These are phyloP conservation scores for Ploettnerulaceae sp. DNA, from an alignment of 2,329 filamentous ascomycete species.

Conservation along the genomic window DNA sequence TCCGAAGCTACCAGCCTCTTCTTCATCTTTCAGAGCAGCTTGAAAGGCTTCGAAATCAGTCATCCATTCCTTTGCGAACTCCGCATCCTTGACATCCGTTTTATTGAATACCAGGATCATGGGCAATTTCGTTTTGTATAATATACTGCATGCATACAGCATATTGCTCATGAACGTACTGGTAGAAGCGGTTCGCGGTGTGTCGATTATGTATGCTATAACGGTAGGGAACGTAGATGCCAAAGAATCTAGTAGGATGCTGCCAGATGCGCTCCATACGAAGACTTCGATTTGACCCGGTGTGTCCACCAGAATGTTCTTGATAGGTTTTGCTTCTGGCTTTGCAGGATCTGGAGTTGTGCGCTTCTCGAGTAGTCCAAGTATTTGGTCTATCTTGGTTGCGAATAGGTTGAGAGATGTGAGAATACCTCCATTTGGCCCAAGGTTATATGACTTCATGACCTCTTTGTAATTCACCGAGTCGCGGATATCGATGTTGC, in stretches of 20 bases:
- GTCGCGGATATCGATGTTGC: conserved; percentile 98
- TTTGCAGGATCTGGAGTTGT: conserved; percentile 58
- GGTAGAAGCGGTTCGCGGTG: conserved; percentile 85
- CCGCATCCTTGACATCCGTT: conserved; percentile 87
- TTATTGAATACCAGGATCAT: conserved; percentile 99
- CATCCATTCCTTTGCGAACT: conserved; percentile 98
- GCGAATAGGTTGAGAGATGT: conserved; percentile 95
- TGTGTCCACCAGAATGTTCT: conserved; percentile 89
- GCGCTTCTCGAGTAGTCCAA: conserved; percentile 84
- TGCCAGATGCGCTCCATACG: conserved; percentile 94
- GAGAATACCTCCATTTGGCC: conserved; percentile 93
- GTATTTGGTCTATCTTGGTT: conserved; percentile 95
- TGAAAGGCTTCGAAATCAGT: conserved; percentile 97
- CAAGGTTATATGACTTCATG: conserved; percentile 98
- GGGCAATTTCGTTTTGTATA: conserved; percentile 97
- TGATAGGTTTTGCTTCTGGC: conserved; percentile 58
- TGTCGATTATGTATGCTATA: conserved; percentile 96
- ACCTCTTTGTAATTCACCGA: conserved; percentile 99
- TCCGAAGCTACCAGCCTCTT: conserved; percentile 71
- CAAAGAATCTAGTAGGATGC: conserved; percentile 86
- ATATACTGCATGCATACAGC: conserved; percentile 96
- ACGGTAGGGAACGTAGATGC: conserved; percentile 95
- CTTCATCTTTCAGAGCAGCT: conserved; percentile 73
- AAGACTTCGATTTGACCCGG: conserved; percentile 98
- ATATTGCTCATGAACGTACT: conserved; percentile 99